Evolutionary conservation across 1,284 basidiomycete genomes (phyloP).

Genomic region (Peniophora sp.): DNA sequence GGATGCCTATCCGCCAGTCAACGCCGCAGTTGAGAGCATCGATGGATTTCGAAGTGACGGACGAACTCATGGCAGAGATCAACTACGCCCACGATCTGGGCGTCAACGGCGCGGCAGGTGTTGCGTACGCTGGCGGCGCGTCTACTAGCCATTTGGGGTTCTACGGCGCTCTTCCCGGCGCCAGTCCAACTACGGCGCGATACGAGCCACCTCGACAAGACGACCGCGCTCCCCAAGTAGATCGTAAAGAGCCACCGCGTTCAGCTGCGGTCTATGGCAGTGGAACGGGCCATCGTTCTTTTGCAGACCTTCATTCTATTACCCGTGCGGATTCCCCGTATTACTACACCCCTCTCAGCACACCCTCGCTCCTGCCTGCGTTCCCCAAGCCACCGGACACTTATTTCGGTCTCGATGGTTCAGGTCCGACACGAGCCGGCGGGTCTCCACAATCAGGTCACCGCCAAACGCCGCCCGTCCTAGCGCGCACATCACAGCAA

Average conservation of each 20-base stretch:
- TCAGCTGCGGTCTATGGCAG: too few relatives aligned
- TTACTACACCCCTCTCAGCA: neutral
- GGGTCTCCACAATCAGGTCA: neutral
- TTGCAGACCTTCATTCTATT: neutral
- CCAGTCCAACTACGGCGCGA: too few relatives aligned
- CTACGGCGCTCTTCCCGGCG: too few relatives aligned
- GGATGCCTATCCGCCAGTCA: neutral
- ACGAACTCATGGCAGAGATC: slow-evolving; percentile 1
- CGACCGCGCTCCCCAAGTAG: too few relatives aligned
- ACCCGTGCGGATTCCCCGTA: neutral
- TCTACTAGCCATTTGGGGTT: neutral
- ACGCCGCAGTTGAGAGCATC: neutral
- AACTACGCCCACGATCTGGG: neutral
- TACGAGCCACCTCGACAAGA: too few relatives aligned
- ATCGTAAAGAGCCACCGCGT: too few relatives aligned
- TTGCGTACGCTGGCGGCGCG: neutral
- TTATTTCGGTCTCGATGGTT: too few relatives aligned
- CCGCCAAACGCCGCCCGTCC: neutral
- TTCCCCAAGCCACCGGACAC: too few relatives aligned
- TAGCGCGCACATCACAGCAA: neutral
- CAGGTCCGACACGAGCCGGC: too few relatives aligned
- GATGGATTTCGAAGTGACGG: neutral
- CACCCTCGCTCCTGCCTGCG: neutral
- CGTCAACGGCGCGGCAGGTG: neutral
- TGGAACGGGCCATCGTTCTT: too few relatives aligned